Evolutionary conservation across 2,329 filamentous ascomycete species (phyloP), one percentile per base, ranked within the genome.

Genomic region (Phyllachora maydis): DNA sequence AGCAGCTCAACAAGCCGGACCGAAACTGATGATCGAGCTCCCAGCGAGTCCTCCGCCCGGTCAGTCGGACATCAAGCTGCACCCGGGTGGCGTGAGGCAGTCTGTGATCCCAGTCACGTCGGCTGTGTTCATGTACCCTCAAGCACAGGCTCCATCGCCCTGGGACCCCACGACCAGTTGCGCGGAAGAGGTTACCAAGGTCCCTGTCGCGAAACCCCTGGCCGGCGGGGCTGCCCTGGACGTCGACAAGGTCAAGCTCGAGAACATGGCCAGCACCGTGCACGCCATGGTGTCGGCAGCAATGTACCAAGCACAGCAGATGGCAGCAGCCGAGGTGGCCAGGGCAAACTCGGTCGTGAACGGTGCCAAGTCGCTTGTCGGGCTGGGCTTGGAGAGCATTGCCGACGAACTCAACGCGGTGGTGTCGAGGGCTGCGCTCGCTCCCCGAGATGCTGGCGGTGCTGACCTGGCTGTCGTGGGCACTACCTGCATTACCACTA

Each of bases 111-210:
- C 21, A 4, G 19, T 35, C 11, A 35, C 33, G 6, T 32, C 32
- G 8, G 24, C 28, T 6, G 30, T 35, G 4, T 30, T 26, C 17
- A 27, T 32, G 19, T 37, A 24, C 22, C 35, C 35, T n/a, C n/a
- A n/a, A n/a, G n/a, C n/a, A n/a, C n/a, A n/a, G n/a, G n/a, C n/a
- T n/a, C n/a, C n/a, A n/a, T n/a, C n/a, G n/a, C n/a, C n/a, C n/a
- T n/a, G n/a, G n/a, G n/a, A n/a, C n/a, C n/a, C n/a, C n/a, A n/a
- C n/a, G n/a, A n/a, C n/a, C n/a, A n/a, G n/a, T n/a, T n/a, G n/a
- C n/a, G n/a, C n/a, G n/a, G n/a, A n/a, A n/a, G n/a, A n/a, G n/a
- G n/a, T n/a, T n/a, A n/a, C n/a, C n/a, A n/a, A n/a, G n/a, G n/a
- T n/a, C n/a, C n/a, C n/a, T n/a, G n/a, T n/a, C n/a, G n/a, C n/a